These are phyloP conservation scores for Aspergillus sp. DNA, from an alignment of 2,329 filamentous ascomycete genomes.

Conservation along the genomic window DNA sequence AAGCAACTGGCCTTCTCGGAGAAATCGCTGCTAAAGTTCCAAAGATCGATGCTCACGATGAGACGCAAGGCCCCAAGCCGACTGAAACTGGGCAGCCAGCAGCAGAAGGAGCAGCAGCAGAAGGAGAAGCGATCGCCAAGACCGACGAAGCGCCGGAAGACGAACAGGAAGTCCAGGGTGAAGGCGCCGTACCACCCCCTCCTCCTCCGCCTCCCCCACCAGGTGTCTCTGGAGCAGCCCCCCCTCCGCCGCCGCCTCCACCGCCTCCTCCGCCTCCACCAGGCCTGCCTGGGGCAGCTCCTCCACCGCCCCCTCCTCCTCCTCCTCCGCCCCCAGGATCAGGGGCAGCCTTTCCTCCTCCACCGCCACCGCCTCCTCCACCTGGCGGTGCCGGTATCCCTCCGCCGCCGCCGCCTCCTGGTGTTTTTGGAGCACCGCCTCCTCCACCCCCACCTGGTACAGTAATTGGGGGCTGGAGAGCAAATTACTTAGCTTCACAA, in stretches of 20 bases:
- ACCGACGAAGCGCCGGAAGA: constrained; percentile 16
- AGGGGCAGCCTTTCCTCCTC: constrained; percentile 41
- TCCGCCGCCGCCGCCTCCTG: constrained; percentile 43
- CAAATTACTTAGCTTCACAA: constrained; percentile 70
- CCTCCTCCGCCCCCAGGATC: constrained; percentile 35
- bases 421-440: constrained; percentile 51
- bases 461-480: constrained; percentile 57
- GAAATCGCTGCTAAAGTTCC: constrained; percentile 75
- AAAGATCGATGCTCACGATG: constrained; percentile 60
- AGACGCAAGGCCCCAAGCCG: constrained; percentile 51
- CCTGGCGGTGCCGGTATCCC: constrained; percentile 42
- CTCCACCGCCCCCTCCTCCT: constrained; percentile 50
- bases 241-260: constrained; percentile 48
- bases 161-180: constrained; percentile 12
- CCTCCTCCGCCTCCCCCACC: constrained; percentile 44
- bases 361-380: constrained; percentile 46
- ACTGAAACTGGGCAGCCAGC: constrained; percentile 64
- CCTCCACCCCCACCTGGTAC: constrained; percentile 67
- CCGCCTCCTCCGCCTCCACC: constrained; percentile 35
- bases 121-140: constrained; percentile 56
- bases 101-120: constrained; percentile 49
- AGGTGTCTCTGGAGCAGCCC: constrained; percentile 42
- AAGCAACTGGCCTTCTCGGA: constrained; percentile 67
- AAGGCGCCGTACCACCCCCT: constrained; percentile 20
- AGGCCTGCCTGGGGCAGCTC: constrained; percentile 40